Base-by-base conservation (phyloP, 2,329 filamentous ascomycete genomes). In the Fusarium sororula region DNA sequence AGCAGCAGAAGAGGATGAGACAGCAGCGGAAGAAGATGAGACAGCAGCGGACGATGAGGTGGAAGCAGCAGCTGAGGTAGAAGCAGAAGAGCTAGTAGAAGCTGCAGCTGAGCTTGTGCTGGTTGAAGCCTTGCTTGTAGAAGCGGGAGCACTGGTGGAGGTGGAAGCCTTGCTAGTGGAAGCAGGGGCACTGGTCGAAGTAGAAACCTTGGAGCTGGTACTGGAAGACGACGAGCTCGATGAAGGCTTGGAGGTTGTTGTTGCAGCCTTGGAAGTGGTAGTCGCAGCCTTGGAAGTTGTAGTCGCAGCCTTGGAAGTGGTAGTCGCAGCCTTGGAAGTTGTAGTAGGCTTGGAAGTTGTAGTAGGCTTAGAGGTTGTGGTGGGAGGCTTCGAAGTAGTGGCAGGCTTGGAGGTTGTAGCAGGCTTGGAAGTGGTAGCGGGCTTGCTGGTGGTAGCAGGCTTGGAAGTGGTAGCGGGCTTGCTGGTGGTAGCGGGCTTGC, bases 41-140 rank as follows among this genome's bases (percentile, higher is more conserved):
- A 20, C 12, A n/a, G 7, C 22, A 32, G 53, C 24, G 8, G 51
- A 24, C 15, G 51, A 20, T 13, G 35, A 38, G 13, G n/a, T 54
- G 26, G 45, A 47, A 47, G 26, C 37, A 8, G 24, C 51, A n/a
- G 37, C 10, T 17, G 51, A 54, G 24, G 54, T 56, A 8, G 24
- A 22, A n/a, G 55, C 22, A 20, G 48, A 51, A 24, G 48, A 51
- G n/a, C 38, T 48, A 4, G 32, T 37, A 6, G 56, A 50, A 48
- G 24, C n/a, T 22, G 39, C 38, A 26, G 39, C 26, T 35, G 54
- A 20, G 22, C 30, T 53, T 37, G 54, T 44, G 14, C 39, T 57
- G 12, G 55, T 53, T 26, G 55, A 48, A 18, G 28, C 55, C 41
- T 58, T 58, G 39, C 39, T 47, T 9, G 41, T 37, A n/a, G 55